Evolutionary conservation across 2,329 filamentous ascomycete genomes (phyloP).

Genomic region (Cladosporium sp.): DNA sequence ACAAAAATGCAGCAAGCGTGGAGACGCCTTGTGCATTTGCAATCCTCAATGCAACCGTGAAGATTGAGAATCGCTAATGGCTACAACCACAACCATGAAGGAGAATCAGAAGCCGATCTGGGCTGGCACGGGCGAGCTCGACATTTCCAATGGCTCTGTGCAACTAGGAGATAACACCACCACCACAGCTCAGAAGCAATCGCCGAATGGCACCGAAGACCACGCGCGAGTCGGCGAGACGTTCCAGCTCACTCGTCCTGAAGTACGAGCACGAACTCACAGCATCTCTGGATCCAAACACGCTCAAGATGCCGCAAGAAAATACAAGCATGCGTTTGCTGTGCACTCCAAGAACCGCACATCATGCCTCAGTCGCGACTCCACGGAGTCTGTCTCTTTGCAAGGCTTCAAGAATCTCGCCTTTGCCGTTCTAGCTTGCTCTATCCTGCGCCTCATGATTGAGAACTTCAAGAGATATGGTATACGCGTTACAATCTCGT

Average conservation of each 20-base stretch:
- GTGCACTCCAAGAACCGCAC: conserved; percentile 72
- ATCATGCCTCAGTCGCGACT: conserved; percentile 85
- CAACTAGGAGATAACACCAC: not conserved
- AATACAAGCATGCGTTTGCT: conserved; percentile 90
- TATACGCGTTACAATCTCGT: conserved; percentile 82
- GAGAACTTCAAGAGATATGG: conserved; percentile 99
- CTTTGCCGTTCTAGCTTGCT: conserved; percentile 89
- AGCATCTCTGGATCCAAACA: conserved; percentile 20
- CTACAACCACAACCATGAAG: conserved; percentile 11
- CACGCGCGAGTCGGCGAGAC: not conserved
- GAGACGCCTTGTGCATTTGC: not conserved
- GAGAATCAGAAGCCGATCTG: conserved; percentile 19
- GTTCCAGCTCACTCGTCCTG: not conserved
- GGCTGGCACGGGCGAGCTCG: not conserved
- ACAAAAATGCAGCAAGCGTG: conserved; percentile 15
- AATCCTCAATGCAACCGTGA: not conserved
- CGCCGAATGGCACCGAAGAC: not conserved
- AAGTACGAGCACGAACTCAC: conserved; percentile 1
- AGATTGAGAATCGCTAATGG: not conserved
- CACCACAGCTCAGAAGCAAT: not conserved
- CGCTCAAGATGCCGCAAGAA: conserved; percentile 46
- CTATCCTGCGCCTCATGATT: conserved; percentile 85
- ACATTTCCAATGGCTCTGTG: conserved; percentile 10
- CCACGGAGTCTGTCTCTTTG: conserved; percentile 51
- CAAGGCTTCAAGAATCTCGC: conserved; percentile 89